phyloP scores from a whole-genome alignment of 768 basidiomycete genomes.

The Dacryopinax primogenitus region DNA sequence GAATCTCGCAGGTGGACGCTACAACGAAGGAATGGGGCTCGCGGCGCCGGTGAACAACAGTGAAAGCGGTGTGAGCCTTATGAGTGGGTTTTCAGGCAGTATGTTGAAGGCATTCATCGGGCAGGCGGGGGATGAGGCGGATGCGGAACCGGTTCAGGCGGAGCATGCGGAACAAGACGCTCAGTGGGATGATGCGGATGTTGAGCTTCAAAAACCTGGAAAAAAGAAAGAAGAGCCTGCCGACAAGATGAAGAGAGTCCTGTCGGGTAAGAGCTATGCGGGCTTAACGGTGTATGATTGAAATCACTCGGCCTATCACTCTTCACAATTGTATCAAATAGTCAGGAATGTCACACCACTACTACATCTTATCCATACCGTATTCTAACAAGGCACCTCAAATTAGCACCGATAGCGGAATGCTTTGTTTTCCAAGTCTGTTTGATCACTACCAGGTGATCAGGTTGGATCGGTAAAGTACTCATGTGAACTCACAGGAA shows the following conservation, averaged over 20 bases:
- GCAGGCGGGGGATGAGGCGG: conserved; percentile 28
- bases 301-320: conserved; percentile 7
- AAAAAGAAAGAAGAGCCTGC: conserved; percentile 32
- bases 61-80: conserved; percentile 48
- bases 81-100: conserved; percentile 56
- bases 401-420: background rate
- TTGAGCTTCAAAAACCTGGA: conserved; percentile 33
- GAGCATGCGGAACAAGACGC: conserved; percentile 32
- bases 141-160: too few species aligned
- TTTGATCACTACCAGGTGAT: too few species aligned
- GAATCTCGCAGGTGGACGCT: conserved; percentile 33
- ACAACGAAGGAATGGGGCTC: conserved; percentile 8
- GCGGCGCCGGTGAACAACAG: conserved; percentile 40
- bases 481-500: too few species aligned
- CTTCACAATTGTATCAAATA: background rate
- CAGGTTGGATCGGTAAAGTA: background rate
- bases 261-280: conserved; percentile 35
- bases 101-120: conserved; percentile 65
- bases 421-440: too few species aligned
- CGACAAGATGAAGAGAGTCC: conserved; percentile 20
- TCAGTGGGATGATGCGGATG: conserved; percentile 15
- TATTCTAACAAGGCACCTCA: background rate
- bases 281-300: conserved; percentile 47
- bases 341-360: background rate
- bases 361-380: too few species aligned